phyloP scores from a whole-genome alignment of 2,329 filamentous ascomycete species.

The Pestalotiopsis sp. region DNA sequence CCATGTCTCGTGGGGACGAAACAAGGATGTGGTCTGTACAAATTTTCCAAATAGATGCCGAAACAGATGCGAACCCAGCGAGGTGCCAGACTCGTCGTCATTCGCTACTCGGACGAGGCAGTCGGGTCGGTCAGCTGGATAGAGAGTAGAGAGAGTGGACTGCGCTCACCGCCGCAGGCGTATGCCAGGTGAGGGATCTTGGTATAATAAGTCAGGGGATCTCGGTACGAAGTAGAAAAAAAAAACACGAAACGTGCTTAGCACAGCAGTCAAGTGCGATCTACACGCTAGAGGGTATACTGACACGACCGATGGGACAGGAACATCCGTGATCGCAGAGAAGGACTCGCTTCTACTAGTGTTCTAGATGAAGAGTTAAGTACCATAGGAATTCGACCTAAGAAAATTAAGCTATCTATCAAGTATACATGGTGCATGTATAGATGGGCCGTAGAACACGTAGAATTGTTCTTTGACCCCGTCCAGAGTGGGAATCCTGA shows the following conservation, averaged over 20 bases:
- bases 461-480: neutral
- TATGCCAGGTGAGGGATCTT: neutral
- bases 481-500: neutral
- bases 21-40: neutral
- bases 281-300: neutral
- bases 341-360: neutral
- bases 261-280: neutral
- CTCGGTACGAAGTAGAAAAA: neutral
- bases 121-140: neutral
- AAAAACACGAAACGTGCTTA: neutral
- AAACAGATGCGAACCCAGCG: neutral
- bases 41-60: neutral
- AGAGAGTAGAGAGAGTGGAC: neutral
- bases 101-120: neutral
- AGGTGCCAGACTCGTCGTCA: neutral
- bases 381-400: neutral
- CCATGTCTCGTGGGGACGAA: neutral
- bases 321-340: neutral
- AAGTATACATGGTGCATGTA: neutral
- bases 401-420: too few relatives aligned
- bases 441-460: neutral
- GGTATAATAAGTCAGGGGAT: neutral
- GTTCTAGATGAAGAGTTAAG: neutral
- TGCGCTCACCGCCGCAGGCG: neutral
- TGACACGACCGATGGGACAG: neutral